These are phyloP conservation scores for Aspergillus carlsbadensis DNA, from an alignment of 495 filamentous ascomycete species.

Conservation along the genomic window DNA sequence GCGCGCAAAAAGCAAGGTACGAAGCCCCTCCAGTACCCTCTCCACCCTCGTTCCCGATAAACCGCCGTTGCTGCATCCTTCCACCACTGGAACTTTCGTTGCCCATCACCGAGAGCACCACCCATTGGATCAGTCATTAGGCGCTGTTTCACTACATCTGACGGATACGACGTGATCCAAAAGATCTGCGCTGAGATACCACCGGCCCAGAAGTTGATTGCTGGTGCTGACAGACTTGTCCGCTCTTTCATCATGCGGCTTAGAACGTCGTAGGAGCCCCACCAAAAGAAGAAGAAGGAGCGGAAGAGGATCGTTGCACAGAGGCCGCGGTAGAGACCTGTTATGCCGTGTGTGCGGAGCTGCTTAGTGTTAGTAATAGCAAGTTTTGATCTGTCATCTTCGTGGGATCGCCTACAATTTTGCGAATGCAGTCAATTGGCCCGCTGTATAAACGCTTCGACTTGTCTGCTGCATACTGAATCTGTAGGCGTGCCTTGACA, in stretches of 20 bases:
- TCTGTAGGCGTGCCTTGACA: conserved; percentile 88
- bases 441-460: conserved; percentile 74
- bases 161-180: conserved; percentile 89
- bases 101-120: conserved; percentile 63
- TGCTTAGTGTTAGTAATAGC: conserved; percentile 14
- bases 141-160: conserved; percentile 95
- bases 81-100: conserved; percentile 72
- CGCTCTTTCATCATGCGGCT: conserved; percentile 62
- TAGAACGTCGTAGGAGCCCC: conserved; percentile 86
- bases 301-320: conserved; percentile 84
- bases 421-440: conserved; percentile 76
- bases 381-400: background rate
- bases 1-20: conserved; percentile 89
- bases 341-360: conserved; percentile 63
- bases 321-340: conserved; percentile 82
- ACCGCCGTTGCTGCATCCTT: conserved; percentile 75
- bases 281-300: conserved; percentile 96
- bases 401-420: conserved; percentile 52
- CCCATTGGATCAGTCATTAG: conserved; percentile 93
- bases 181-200: conserved; percentile 90
- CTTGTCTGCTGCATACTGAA: conserved; percentile 82
- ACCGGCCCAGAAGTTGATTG: conserved; percentile 96
- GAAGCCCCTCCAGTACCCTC: conserved; percentile 92
- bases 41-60: conserved; percentile 68
- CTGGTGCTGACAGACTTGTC: conserved; percentile 72